Percentiles rank a stretch among this genome's conserved stretches.
phyloP scores from a whole-genome alignment of 179 eudicot species.

The Pouteria campechiana region DNA sequence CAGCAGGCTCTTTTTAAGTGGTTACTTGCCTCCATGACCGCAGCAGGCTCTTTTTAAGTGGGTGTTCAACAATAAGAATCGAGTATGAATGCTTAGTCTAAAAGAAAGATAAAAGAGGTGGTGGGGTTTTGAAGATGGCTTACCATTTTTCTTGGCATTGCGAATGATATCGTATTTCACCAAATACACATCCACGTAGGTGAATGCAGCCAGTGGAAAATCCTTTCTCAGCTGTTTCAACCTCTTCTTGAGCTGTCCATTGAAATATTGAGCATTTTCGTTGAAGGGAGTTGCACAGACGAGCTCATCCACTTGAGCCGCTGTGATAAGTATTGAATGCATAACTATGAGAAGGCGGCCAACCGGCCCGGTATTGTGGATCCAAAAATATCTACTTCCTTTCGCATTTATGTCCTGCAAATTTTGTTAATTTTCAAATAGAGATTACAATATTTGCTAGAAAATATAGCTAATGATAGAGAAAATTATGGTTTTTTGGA shows the following conservation, averaged over 20 bases:
- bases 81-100: background rate
- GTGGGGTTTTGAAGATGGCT: background rate
- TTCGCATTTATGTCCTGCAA: constrained; percentile 42
- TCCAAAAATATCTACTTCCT: constrained; percentile 86
- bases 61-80: no score
- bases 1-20: constrained; percentile 41
- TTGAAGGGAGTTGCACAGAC: constrained; percentile 61
- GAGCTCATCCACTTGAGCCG: constrained; percentile 36
- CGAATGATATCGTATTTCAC: constrained; percentile 44
- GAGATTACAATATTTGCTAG: no score
- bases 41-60: no score
- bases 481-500: no score
- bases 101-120: background rate
- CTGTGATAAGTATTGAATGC: constrained; percentile 20
- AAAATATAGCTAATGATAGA: no score
- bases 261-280: constrained; percentile 56
- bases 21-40: constrained; percentile 41
- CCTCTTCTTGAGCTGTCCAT: constrained; percentile 36
- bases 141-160: constrained; percentile 52
- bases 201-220: constrained; percentile 60
- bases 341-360: constrained; percentile 64
- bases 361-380: constrained; percentile 87
- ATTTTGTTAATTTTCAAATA: background rate
- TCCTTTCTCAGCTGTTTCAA: constrained; percentile 41
- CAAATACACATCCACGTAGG: constrained; percentile 71